Base-by-base conservation (phyloP, 768 basidiomycete species). In the Glaciozyma antarctica region DNA sequence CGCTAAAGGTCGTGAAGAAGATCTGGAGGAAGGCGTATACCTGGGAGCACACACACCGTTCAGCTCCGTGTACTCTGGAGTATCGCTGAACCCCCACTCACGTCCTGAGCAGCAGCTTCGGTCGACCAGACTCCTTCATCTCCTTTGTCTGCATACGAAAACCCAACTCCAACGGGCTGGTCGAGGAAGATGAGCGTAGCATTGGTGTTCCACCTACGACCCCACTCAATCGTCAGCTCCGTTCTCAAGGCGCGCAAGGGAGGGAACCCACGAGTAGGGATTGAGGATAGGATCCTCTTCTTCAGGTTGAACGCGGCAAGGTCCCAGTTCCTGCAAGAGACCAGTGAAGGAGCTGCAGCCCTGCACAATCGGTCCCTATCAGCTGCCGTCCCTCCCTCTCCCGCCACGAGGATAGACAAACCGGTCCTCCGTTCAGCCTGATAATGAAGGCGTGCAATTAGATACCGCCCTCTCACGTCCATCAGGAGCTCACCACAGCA, bases 271-370 rank as follows among this genome's bases (percentile, higher is more conserved):
- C 72, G 86, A 86, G 80, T 88, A 75, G 9, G 84, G 82, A 77
- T 99, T 97, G 73, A 74, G 72, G 2, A 83, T 85, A 19, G 84
- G 85, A 77, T 85, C 86, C 64, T 78, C 78, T 41, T 90, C 90
- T 1, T 84, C 79, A 48, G 88, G 77, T 22, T 81, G 77, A 65
- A 97, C 81, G 30, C 77, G 78, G 77, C 94, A 97, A 0, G 94
- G 92, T 0, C 94, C 94, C 24, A 94, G 84, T 74, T 97, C 92
- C 71, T 93, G 89, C 22, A 98, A 80, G 28, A 95, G 82, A 16
- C 93, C 93, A 0, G 88, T 87, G 43, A 71, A 71, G 8, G 71
- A 70, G 15, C 72, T 73, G 67, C 75, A 76, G n/a, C 75, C 75
- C 22, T 34, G 10, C 17, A 9, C 30, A 21, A n/a, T 48, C 21